Percentiles rank a stretch among this genome's conserved stretches.
These are phyloP conservation scores for Solanum chacoense DNA, from an alignment of 305 asterid species.

Conservation along the genomic window DNA sequence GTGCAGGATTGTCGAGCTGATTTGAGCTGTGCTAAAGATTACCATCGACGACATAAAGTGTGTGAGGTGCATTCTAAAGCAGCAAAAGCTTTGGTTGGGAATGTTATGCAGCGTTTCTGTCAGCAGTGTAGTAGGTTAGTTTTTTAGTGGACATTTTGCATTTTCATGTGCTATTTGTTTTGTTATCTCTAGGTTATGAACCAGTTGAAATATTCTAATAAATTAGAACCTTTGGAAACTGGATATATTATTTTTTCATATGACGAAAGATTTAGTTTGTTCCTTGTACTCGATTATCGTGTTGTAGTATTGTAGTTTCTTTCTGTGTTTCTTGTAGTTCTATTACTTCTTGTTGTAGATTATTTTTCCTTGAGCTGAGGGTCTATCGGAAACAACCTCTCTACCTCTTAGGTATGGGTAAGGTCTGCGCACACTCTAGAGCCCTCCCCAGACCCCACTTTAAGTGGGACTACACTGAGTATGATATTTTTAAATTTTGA, in stretches of 20 bases:
- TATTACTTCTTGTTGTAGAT: background rate
- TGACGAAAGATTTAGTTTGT: background rate
- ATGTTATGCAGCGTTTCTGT: slow-evolving; percentile 81
- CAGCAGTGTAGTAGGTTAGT: slow-evolving; percentile 97
- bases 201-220: background rate
- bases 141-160: background rate
- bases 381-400: background rate
- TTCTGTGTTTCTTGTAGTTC: background rate
- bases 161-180: background rate
- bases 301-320: background rate
- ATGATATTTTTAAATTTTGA: background rate
- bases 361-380: background rate
- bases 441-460: background rate
- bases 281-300: background rate
- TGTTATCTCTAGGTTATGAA: background rate
- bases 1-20: slow-evolving; percentile 84
- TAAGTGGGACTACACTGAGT: background rate
- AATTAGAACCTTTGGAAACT: background rate
- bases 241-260: background rate
- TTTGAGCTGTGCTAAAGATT: slow-evolving; percentile 67
- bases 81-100: slow-evolving; percentile 59
- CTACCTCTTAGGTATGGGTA: background rate
- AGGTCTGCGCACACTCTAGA: background rate
- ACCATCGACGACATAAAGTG: slow-evolving; percentile 88
- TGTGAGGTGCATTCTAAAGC: slow-evolving; percentile 88